A percentile compares a stretch with the other conserved stretches of the same genome.
These are phyloP conservation scores for Acanthamoeba healyi DNA, from an alignment of 208 protist species.

Conservation along the genomic window DNA sequence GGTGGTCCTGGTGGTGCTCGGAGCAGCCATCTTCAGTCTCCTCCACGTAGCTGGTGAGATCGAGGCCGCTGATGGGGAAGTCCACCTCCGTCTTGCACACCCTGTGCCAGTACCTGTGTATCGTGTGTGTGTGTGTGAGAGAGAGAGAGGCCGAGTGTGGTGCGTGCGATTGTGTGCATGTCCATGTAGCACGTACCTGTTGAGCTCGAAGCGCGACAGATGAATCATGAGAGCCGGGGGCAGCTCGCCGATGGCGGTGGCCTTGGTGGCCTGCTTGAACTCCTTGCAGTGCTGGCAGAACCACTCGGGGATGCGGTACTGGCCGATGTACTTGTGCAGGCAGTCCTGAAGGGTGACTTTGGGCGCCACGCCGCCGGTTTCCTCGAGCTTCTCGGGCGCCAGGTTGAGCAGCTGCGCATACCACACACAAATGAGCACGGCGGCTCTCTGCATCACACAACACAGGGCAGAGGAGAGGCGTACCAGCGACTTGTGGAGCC, in stretches of 20 bases:
- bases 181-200: too few relatives aligned
- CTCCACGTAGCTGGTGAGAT: conserved; percentile 48
- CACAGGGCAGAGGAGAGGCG: background rate
- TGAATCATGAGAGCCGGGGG: conserved; percentile 23
- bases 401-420: conserved; percentile 40
- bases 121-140: too few relatives aligned
- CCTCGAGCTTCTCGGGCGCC: conserved; percentile 45
- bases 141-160: too few relatives aligned
- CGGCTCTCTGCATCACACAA: background rate
- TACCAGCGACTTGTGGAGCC: conserved; percentile 26
- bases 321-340: conserved; percentile 44
- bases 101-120: conserved; percentile 11
- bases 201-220: conserved; percentile 46
- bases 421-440: too few relatives aligned
- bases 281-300: conserved; percentile 63
- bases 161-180: too few relatives aligned
- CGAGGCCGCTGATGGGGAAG: conserved; percentile 14
- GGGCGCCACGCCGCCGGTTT: background rate
- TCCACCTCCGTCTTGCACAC: conserved; percentile 52
- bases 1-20: background rate
- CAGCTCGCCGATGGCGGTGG: conserved; percentile 45
- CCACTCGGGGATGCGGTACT: conserved; percentile 28
- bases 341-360: conserved; percentile 46
- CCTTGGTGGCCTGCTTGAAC: conserved; percentile 56
- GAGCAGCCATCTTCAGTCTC: background rate